Evolutionary conservation across 345 rosid genomes (phyloP), one percentile per base, ranked within the genome.

Genomic region (Ceriops decandra): DNA sequence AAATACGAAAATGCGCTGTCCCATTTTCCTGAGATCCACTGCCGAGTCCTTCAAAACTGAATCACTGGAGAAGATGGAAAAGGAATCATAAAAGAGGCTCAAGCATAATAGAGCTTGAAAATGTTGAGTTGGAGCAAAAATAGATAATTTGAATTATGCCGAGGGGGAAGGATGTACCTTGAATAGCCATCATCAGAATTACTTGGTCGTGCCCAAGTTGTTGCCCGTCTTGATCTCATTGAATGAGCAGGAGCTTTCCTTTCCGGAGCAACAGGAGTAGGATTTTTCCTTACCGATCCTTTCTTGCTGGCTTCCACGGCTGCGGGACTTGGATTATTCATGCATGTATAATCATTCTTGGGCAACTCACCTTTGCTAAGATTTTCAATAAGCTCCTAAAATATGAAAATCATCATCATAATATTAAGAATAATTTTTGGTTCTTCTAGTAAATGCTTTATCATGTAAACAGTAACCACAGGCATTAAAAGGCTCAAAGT

Each of bases 181-280:
- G 96, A 85, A 78, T 73, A 77, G 68, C 97, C 95, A 62, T 93
- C 98, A 68, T 93, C 98, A 22, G 96, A 89, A 81, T 70, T 71
- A 22, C 72, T 80, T 66, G 85, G 81, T 59, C 80, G 80, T 36
- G 92, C 97, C 98, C 98, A 93, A 49, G 81, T 79, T 42, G 97
- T 82, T 63, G 97, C 88, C 69, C 97, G 78, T 81, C 97, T 89
- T 66, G 98, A 90, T 76, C 96, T 82, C 86, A 76, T 87, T 54
- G 98, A 91, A 62, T 89, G 93, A 63, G 93, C 88, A 28, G 90
- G 84, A 74, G 80, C 78, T 84, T 87, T 88, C 74, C 69, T 77
- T 53, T 86, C 95, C 30, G 95, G 75, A 68, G 75, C 73, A n/a
- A 72, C 71, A 56, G 71, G 51, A 53, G 74, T 80, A 72, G 75